Evolutionary conservation across 345 rosid species (phyloP), one percentile per base, ranked within the genome.

Genomic region (Durio zibethinus): DNA sequence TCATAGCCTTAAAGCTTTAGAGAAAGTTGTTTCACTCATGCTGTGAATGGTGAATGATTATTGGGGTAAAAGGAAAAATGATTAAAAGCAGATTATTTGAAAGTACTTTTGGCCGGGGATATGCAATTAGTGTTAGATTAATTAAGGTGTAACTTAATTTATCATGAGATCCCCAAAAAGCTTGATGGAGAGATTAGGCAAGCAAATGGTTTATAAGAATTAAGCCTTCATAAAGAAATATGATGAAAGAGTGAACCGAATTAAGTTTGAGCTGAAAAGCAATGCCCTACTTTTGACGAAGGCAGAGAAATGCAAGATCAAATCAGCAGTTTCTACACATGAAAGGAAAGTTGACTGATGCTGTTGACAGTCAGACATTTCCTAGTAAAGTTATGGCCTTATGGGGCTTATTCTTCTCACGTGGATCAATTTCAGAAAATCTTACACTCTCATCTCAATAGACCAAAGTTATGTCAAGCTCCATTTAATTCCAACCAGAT

Each of bases 51-150:
- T 29, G 74, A 50, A 48, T 70, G 38, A 70, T 69, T 69, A 4
- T 14, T 18, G 35, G 27, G 12, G 63, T 0, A 36, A 27, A 60
- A 60, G 36, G 20, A 5, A 12, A 27, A 60, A 25, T 25, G 36
- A 27, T 60, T 29, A 69, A 45, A 45, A 69, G 23, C 36, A 68
- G 56, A 8, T 42, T 12, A 4, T 23, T 12, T 42, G n/a, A 31
- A 43, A 67, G 14, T 47, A 40, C 59, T 70, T 70, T 47, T 16
- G 57, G 40, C n/a, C n/a, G 33, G 57, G 20, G 1, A 33, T 62
- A 33, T 69, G 54, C 27, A 69, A 69, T 69, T 27, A 69, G 57
- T 27, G 73, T 47, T 69, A 8, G 57, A 69, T 69, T 47, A 69
- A 27, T 47, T 47, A 69, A 59, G 59, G 27, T 53, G 6, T 11